These are phyloP conservation scores for Diplocarpon rosae DNA, from an alignment of 2,329 filamentous ascomycete species.

Conservation along the genomic window DNA sequence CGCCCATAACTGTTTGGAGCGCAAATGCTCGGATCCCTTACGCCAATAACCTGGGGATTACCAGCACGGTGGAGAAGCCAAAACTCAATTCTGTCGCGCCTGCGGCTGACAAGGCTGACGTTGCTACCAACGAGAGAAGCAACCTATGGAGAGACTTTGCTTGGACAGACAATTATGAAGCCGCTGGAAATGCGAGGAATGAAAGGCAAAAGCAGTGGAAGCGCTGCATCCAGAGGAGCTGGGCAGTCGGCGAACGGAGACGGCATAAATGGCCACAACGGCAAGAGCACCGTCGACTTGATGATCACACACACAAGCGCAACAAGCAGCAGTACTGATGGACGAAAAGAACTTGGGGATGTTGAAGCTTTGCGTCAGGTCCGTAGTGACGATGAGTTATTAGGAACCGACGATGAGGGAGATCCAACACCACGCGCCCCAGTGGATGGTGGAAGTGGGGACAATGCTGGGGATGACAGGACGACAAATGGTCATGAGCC, in stretches of 20 bases:
- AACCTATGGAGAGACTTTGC: conserved; percentile 7
- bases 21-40: background rate
- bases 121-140: conserved; percentile 6
- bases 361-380: conserved; percentile 19
- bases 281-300: conserved; percentile 10
- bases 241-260: background rate
- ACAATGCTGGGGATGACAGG: conserved; percentile 2
- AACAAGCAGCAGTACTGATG: conserved; percentile 9
- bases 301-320: conserved; percentile 12
- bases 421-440: background rate
- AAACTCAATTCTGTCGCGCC: conserved; percentile 3
- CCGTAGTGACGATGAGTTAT: conserved; percentile 24
- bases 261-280: conserved; percentile 4
- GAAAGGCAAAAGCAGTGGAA: conserved; percentile 7
- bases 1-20: no score
- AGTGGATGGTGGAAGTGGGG: background rate
- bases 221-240: background rate
- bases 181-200: conserved; percentile 16
- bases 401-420: conserved; percentile 15
- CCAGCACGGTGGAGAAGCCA: conserved; percentile 4
- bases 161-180: conserved; percentile 21
- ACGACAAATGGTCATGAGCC: conserved; percentile 3
- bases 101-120: conserved; percentile 1
- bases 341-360: conserved; percentile 11
- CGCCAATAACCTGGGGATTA: background rate